A percentile compares a stretch with the other conserved stretches of the same genome.
Evolutionary conservation across 2,329 filamentous ascomycete species (phyloP).

Genomic region (Cladorrhinum sp.): DNA sequence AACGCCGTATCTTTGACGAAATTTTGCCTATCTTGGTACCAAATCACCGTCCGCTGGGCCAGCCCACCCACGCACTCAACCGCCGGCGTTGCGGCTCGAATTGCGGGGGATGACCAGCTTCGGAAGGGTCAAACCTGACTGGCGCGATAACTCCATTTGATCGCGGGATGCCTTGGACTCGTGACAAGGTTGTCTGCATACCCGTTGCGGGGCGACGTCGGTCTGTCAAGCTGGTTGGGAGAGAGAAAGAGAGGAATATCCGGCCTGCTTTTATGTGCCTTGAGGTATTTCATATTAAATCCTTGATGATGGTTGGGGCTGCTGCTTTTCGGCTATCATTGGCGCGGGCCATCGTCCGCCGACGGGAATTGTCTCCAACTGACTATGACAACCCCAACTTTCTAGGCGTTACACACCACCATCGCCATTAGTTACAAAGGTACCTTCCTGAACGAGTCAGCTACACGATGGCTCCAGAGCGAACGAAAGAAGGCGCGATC

Average conservation of each 20-base stretch:
- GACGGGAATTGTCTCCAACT: not conserved
- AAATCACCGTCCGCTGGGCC: not conserved
- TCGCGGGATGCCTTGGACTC: not conserved
- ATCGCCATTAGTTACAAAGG: not conserved
- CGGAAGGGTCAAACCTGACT: not conserved
- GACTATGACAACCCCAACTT: not conserved
- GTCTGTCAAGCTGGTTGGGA: not conserved
- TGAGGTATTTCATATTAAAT: not conserved
- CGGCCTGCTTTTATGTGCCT: not conserved
- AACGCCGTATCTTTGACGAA: conserved; percentile 7
- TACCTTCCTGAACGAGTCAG: not conserved
- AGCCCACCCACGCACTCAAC: not conserved
- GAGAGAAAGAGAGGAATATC: not conserved
- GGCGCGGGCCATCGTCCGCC: not conserved
- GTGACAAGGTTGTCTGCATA: not conserved
- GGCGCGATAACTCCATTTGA: conserved; percentile 2
- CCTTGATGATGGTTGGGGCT: not conserved
- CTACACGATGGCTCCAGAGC: not conserved
- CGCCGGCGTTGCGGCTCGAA: conserved; percentile 5
- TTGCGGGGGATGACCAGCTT: not conserved
- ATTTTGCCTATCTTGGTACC: conserved; percentile 16
- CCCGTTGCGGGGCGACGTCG: not conserved
- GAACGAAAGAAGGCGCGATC: not conserved
- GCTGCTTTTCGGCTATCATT: not conserved
- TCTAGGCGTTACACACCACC: not conserved